phyloP scores from a whole-genome alignment of 768 basidiomycete genomes.

The Hypholoma sublateritium region DNA sequence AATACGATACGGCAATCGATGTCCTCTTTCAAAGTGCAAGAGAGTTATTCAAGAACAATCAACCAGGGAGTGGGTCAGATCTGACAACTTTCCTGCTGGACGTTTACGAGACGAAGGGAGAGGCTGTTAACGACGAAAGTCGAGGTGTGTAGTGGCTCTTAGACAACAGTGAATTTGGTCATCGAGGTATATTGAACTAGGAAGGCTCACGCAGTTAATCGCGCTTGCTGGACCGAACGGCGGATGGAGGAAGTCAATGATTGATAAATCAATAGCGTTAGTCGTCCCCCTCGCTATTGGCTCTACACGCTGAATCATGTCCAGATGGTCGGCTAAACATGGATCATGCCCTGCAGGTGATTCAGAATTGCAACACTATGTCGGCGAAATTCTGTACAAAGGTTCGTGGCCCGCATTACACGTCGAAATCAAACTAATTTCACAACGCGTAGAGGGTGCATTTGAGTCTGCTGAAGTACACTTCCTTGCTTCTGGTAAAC shows the following conservation, averaged over 20 bases:
- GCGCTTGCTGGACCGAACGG: constrained; percentile 79
- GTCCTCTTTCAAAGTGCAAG: constrained; percentile 89
- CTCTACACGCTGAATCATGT: constrained; percentile 17
- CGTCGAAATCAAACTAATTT: not conserved
- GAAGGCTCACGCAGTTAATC: constrained; percentile 87
- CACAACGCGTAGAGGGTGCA: constrained; percentile 54
- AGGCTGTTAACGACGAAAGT: constrained; percentile 72
- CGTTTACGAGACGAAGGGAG: constrained; percentile 76
- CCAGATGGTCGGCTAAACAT: constrained; percentile 83
- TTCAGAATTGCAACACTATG: constrained; percentile 82
- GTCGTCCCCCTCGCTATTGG: constrained; percentile 25
- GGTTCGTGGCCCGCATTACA: constrained; percentile 41
- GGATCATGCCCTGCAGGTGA: constrained; percentile 87
- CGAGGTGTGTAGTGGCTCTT: constrained; percentile 55
- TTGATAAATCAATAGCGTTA: constrained; percentile 82
- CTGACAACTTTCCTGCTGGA: constrained; percentile 78
- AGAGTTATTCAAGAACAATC: constrained; percentile 85
- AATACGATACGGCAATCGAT: constrained; percentile 86
- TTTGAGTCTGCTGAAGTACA: constrained; percentile 80
- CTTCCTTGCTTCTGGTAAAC: constrained; percentile 81
- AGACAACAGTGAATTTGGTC: constrained; percentile 11
- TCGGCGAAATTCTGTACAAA: constrained; percentile 87
- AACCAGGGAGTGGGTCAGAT: constrained; percentile 90
- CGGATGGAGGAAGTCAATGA: constrained; percentile 87
- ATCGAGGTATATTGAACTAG: constrained; percentile 38